Evolutionary conservation across 768 basidiomycete species (phyloP), one percentile per base, ranked within the genome.

Genomic region (Antrodiella citrinella): DNA sequence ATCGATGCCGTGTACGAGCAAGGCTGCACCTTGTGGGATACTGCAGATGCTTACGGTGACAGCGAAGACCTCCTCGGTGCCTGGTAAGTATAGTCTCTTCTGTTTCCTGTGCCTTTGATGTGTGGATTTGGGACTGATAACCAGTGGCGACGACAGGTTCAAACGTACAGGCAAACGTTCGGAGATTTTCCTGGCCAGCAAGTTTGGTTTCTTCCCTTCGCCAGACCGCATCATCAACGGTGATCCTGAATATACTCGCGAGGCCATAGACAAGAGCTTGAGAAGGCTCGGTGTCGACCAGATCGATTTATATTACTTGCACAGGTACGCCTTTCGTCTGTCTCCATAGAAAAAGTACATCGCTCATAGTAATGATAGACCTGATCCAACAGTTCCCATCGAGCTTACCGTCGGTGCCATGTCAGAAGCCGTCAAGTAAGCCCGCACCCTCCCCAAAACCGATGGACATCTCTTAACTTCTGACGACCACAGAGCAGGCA

Each of bases 101-200:
- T n/a, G 54, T 46, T 23, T 38, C 35, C 10, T 38, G 35, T 38
- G 18, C 18, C 35, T 10, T 38, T 10, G 10, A 38, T 18, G 10
- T 38, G 18, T 10, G 35, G 10, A 10, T 18, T 10, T 10, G 18
- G 10, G 35, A 18, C 18, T 38, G 35, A 10, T 38, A 10, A 38
- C 21, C 25, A 3, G 7, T 10, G 23, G 12, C 26, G 35, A 19
- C 26, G 23, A 2, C 54, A 75, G 78, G 78, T 77, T 82, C 61
- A 70, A 74, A 55, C 67, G 68, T n/a, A 77, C 74, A 10, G 78
- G 78, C 13, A 77, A 76, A 53, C 68, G 78, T 26, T 52, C 67
- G 26, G 67, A 77, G 19, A 77, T 81, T 26, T 72, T 72, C 63
- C 59, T 72, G 4, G 67, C 66, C 1, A 70, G 67, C 18, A 72